Evolutionary conservation across 1,139 yeast species (phyloP).

Genomic region (Diutina neorugosa): DNA sequence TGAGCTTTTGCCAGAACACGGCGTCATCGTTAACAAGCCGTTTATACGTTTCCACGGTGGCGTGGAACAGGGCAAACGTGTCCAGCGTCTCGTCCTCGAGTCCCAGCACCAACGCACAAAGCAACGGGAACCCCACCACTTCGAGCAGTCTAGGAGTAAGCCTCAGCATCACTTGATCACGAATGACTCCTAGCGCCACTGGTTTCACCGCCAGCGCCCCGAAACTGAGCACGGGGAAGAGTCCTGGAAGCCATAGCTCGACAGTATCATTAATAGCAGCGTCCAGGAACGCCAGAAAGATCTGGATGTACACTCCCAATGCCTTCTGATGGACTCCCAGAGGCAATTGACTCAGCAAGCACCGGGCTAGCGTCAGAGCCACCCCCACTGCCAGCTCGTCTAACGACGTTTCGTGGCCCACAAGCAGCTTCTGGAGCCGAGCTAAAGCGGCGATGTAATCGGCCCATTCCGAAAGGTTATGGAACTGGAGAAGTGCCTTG

Average conservation of each 20-base stretch:
- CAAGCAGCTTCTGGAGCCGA: constrained; percentile 54
- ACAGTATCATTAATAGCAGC: constrained; percentile 39
- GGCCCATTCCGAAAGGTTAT: constrained; percentile 94
- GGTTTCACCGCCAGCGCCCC: constrained; percentile 87
- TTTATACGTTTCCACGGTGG: constrained; percentile 49
- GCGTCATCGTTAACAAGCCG: constrained; percentile 50
- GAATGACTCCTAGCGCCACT: constrained; percentile 5
- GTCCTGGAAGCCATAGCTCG: constrained; percentile 78
- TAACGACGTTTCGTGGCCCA: constrained; percentile 18
- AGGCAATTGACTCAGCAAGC: constrained; percentile 71
- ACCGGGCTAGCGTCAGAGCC: constrained; percentile 42
- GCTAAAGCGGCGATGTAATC: constrained; percentile 87
- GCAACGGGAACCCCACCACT: constrained; percentile 50
- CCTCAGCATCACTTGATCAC: constrained; percentile 33
- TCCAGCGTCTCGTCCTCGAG: constrained; percentile 89
- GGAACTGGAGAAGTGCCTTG: constrained; percentile 68
- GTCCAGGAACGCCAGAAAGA: constrained; percentile 50
- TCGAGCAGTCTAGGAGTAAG: constrained; percentile 38
- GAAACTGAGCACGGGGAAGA: constrained; percentile 73
- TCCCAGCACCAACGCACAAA: constrained; percentile 72
- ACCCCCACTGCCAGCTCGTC: constrained; percentile 29
- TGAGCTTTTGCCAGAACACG: constrained; percentile 79
- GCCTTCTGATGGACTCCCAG: constrained; percentile 94
- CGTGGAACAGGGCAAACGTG: constrained; percentile 49
- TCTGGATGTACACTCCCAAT: constrained; percentile 57